Conservation (phyloP, 2,329 filamentous ascomycete species). For the Metarhizium album region DNA sequence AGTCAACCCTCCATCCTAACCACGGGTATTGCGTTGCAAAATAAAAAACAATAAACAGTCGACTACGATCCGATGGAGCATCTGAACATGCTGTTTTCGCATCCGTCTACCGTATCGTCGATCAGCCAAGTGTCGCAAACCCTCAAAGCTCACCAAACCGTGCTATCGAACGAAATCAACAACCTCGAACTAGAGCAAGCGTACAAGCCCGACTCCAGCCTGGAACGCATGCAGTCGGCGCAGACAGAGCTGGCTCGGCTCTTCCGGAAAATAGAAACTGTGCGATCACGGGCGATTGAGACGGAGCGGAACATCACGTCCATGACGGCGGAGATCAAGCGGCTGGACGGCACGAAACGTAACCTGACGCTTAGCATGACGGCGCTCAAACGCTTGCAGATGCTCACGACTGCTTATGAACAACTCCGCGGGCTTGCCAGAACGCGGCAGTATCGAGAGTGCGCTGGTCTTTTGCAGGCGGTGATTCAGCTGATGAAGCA, state of each 20-base stretch:
- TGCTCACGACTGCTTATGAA: constrained; percentile 98
- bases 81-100: constrained; percentile 86
- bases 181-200: constrained; percentile 67
- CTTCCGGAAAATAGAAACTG: constrained; percentile 89
- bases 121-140: constrained; percentile 63
- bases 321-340: constrained; percentile 98
- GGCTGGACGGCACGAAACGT: constrained; percentile 89
- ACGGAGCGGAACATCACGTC: constrained; percentile 94
- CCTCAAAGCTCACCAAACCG: constrained; percentile 68
- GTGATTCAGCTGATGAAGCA: constrained; percentile 97
- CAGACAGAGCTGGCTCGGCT: constrained; percentile 82
- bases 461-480: constrained; percentile 83
- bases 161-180: constrained; percentile 68
- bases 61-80: constrained; percentile 91
- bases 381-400: constrained; percentile 89
- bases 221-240: constrained; percentile 83
- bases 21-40: background rate
- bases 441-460: constrained; percentile 86
- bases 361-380: constrained; percentile 98
- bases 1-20: background rate
- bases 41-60: constrained; percentile 27
- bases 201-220: constrained; percentile 74
- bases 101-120: constrained; percentile 73
- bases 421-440: constrained; percentile 77
- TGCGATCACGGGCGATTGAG: constrained; percentile 77